These are phyloP conservation scores for Aureobasidium sp. DNA, from an alignment of 2,329 filamentous ascomycete species.

Conservation along the genomic window DNA sequence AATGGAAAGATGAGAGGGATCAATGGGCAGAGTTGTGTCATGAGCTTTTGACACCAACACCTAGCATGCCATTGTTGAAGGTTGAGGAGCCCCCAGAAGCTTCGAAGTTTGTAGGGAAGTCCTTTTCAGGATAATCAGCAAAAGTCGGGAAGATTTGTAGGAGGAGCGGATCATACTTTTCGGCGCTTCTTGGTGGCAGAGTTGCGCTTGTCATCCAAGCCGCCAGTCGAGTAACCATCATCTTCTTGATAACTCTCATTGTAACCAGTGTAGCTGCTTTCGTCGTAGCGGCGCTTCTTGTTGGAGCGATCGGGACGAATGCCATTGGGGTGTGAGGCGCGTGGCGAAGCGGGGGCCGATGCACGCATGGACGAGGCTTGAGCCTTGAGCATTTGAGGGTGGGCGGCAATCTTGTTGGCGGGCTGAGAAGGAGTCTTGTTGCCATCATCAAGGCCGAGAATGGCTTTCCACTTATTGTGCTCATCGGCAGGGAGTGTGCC, in stretches of 20 bases:
- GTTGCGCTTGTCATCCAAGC: constrained; percentile 54
- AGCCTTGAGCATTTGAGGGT: constrained; percentile 19
- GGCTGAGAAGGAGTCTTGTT: constrained; percentile 15
- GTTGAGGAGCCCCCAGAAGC: not conserved
- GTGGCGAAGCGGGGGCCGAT: constrained; percentile 33
- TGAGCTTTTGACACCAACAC: constrained; percentile 14
- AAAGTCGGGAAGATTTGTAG: not conserved
- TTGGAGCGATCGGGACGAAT: constrained; percentile 56
- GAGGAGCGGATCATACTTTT: constrained; percentile 36
- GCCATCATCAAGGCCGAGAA: constrained; percentile 40
- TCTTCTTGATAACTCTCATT: constrained; percentile 65
- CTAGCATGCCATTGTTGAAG: constrained; percentile 13
- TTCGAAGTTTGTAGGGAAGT: constrained; percentile 11
- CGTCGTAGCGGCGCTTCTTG: constrained; percentile 71
- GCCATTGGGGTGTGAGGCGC: constrained; percentile 32
- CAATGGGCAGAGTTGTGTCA: not conserved
- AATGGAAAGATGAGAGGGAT: not conserved
- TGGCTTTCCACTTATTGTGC: constrained; percentile 35
- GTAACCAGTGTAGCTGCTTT: constrained; percentile 68
- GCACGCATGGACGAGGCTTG: constrained; percentile 17
- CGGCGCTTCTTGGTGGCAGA: constrained; percentile 45
- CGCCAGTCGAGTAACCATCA: constrained; percentile 64
- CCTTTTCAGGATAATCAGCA: constrained; percentile 5
- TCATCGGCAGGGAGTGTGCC: constrained; percentile 37
- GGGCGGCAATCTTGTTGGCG: constrained; percentile 1